Evolutionary conservation across 257 asterid genomes (phyloP), one percentile per base, ranked within the genome.

Genomic region (Nemophila menziesii): DNA sequence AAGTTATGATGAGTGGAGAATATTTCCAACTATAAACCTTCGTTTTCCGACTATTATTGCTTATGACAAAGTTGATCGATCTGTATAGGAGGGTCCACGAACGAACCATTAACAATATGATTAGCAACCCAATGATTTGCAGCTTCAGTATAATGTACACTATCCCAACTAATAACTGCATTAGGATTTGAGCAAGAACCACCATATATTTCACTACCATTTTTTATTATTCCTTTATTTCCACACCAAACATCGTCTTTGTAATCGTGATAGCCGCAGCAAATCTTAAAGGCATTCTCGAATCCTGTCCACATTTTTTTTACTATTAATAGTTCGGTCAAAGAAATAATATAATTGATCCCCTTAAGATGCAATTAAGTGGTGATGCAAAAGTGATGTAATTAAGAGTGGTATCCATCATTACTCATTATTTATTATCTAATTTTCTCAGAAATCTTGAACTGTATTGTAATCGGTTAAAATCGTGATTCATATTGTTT

Each of bases 261-360:
- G 0, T 36, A 46, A 18, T 68, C 83, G 51, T 76, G 90, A 13
- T 63, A 26, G 5, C 96, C 93, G 44, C 94, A 86, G 36, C 93
- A 82, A 20, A 74, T 66, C 5, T 23, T 51, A 23, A 61, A 65
- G n/a, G 84, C 67, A 23, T 60, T 68, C 55, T 54, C 54, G 20
- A 77, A 86, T 56, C 93, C 96, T 86, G 84, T 43, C 20, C 20
- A 47, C n/a, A n/a, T n/a, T n/a, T n/a, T n/a, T n/a, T n/a, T n/a
- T n/a, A n/a, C n/a, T n/a, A n/a, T n/a, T n/a, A n/a, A n/a, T n/a
- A n/a, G n/a, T n/a, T n/a, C n/a, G n/a, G n/a, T n/a, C n/a, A n/a
- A n/a, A n/a, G n/a, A 43, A 33, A 29, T 29, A 5, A 43, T 1
- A 52, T 8, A 26, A 4, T 1, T 1, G 8, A 24, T 11, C 11